Evolutionary conservation across 805 yeast genomes (phyloP), one percentile per base, ranked within the genome.

Genomic region (Saccharomycopsis guyanensis): DNA sequence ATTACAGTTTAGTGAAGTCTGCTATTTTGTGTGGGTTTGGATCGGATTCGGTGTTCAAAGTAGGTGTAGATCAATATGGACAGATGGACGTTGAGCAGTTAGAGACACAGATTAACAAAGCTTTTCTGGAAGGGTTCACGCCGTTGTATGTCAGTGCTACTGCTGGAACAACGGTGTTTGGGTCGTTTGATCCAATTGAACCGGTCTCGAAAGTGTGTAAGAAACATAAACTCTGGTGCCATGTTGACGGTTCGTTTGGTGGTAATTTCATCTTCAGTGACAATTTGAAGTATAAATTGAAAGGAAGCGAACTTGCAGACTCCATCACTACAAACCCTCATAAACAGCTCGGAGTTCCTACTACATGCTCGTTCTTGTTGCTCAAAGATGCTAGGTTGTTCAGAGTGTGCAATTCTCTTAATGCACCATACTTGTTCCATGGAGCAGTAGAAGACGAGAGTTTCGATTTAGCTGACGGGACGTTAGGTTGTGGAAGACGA

Each of bases 181-280:
- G 95, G 1, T 82, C 93, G 4, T 86, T 72, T 60, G 95, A 86
- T 57, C 78, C 82, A 18, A 71, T 86, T 55, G 68, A 58, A 22
- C 73, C 71, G 36, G 76, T 86, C 31, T 62, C 79, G 1, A 57
- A 48, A 1, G 59, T 86, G 2, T 77, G 88, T 13, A 66, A 73
- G 46, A 67, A 68, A 47, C 59, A 79, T 60, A 61, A 70, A n/a
- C 43, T 77, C 5, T 86, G 94, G 91, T 73, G 83, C 58, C 95
- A 86, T 60, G 75, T 86, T 35, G 95, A 86, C 63, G 95, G 93
- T 1, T 83, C 93, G 4, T 85, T 94, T 95, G 95, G 95, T 29
- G 95, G 91, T 6, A 86, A 86, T 56, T 80, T 82, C 7, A 70
- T 84, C 0, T 86, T 86, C 65, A 78, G 86, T 36, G 55, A 60